Evolutionary conservation across 345 rosid species (phyloP), one percentile per base, ranked within the genome.

Genomic region (Acer campestre): DNA sequence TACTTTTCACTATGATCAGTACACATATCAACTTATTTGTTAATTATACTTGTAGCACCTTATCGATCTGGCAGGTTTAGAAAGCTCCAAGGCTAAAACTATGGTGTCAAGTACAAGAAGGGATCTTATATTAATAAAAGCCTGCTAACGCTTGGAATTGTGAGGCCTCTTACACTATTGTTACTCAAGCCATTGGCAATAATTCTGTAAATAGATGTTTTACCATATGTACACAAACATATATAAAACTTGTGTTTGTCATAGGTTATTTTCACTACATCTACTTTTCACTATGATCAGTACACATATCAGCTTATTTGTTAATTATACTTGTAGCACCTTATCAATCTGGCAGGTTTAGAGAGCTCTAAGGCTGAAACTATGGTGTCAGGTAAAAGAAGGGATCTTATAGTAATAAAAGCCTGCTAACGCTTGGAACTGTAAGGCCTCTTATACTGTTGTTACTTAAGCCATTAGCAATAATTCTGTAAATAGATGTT

Each of bases 61-160:
- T 81, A 93, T 96, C 86, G 99, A 96, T 89, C 93, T 96, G 88
- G 99, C 99, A 81, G 99, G 99, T 90, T 96, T 98, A 22, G 99
- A 96, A 89, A 96, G 99, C 85, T 94, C 99, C 12, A 96, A 92
- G 86, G 99, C 93, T 75, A 98, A 90, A 90, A 94, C 99, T 20
- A 91, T 86, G 99, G 99, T 74, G 58, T 90, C 77, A 94, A 98
- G 80, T 89, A 98, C 69, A 96, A 94, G 82, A 98, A 96, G 84
- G 99, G 99, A 80, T 93, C 99, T 46, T 94, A 96, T 79, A 96
- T 96, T 73, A 94, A 96, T 79, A 96, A 96, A 89, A 96, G 99
- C 83, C 83, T 96, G 87, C 89, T 96, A 80, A 96, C 99, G 61
- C 91, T 96, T 80, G 99, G 99, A 86, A 94, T 98, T 75, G 99